A percentile compares a stretch with the other conserved stretches of the same genome.
Evolutionary conservation across 139 green algal genomes (phyloP).

Genomic region (Gonium pectorale): DNA sequence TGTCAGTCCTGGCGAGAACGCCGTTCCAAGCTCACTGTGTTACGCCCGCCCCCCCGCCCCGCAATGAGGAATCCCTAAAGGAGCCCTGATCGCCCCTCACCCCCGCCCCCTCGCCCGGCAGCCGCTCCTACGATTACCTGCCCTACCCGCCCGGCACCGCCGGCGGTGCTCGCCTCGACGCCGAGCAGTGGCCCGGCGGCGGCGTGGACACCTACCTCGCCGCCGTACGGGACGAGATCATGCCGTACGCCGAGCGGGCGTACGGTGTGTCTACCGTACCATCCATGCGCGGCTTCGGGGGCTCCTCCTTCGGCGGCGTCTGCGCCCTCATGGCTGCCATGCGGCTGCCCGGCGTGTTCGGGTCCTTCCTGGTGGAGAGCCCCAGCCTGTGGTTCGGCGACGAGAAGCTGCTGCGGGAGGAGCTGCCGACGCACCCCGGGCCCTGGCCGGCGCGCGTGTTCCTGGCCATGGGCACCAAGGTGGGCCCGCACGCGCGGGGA

Average conservation of each 20-base stretch:
- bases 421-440: constrained; percentile 32
- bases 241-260: constrained; percentile 49
- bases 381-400: constrained; percentile 64
- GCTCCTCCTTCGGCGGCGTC: constrained; percentile 72
- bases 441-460: constrained; percentile 57
- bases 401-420: constrained; percentile 46
- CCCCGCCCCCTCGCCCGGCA: background rate
- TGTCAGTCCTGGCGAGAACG: no score
- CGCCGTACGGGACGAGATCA: constrained; percentile 21
- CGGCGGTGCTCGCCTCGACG: constrained; percentile 51
- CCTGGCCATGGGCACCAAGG: constrained; percentile 53
- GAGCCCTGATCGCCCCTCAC: background rate
- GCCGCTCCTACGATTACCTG: constrained; percentile 61
- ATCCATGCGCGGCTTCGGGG: constrained; percentile 51
- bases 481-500: background rate
- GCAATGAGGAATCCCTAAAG: background rate
- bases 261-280: constrained; percentile 49
- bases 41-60: no score
- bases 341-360: constrained; percentile 51
- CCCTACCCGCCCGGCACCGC: constrained; percentile 66
- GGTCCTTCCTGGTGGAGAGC: constrained; percentile 59
- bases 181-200: constrained; percentile 59
- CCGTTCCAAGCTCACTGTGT: no score
- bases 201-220: constrained; percentile 54
- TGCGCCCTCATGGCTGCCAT: constrained; percentile 44